These are phyloP conservation scores for Cardamine chenopodiifolia DNA, from an alignment of 345 rosid genomes.

Conservation along the genomic window DNA sequence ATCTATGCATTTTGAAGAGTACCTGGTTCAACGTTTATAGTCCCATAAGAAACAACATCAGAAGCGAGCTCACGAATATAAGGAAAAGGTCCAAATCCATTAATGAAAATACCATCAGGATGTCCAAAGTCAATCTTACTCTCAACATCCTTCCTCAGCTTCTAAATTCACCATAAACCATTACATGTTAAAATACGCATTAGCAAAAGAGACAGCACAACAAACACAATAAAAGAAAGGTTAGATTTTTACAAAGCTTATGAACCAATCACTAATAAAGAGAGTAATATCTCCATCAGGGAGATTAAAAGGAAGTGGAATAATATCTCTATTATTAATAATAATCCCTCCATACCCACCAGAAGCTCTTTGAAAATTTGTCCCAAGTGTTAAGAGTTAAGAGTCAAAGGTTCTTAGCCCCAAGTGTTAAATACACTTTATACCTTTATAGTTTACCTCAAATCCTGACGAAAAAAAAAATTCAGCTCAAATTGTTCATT, in stretches of 20 bases:
- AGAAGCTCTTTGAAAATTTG: slow-evolving; percentile 73
- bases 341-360: slow-evolving; percentile 85
- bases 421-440: slow-evolving; percentile 14
- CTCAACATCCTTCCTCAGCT: slow-evolving; percentile 73
- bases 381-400: slow-evolving; percentile 19
- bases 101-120: slow-evolving; percentile 80
- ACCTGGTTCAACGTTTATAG: slow-evolving; percentile 84
- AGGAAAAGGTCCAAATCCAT: slow-evolving; percentile 82
- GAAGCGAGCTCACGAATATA: slow-evolving; percentile 57
- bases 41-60: slow-evolving; percentile 60
- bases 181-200: neutral
- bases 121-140: slow-evolving; percentile 57
- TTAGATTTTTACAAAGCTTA: slow-evolving; percentile 53
- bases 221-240: slow-evolving; percentile 4
- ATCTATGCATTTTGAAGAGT: neutral
- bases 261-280: slow-evolving; percentile 81
- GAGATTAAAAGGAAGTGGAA: slow-evolving; percentile 61
- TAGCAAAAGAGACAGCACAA: slow-evolving; percentile 10
- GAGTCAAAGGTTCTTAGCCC: neutral
- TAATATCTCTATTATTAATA: slow-evolving; percentile 65
- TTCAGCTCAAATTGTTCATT: slow-evolving; percentile 29
- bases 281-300: slow-evolving; percentile 82
- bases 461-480: too few species aligned
- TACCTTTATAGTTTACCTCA: slow-evolving; percentile 9
- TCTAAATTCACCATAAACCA: slow-evolving; percentile 48